Evolutionary conservation across 2,329 filamentous ascomycete species (phyloP).

Genomic region (Pseudogymnoascus verrucosus): DNA sequence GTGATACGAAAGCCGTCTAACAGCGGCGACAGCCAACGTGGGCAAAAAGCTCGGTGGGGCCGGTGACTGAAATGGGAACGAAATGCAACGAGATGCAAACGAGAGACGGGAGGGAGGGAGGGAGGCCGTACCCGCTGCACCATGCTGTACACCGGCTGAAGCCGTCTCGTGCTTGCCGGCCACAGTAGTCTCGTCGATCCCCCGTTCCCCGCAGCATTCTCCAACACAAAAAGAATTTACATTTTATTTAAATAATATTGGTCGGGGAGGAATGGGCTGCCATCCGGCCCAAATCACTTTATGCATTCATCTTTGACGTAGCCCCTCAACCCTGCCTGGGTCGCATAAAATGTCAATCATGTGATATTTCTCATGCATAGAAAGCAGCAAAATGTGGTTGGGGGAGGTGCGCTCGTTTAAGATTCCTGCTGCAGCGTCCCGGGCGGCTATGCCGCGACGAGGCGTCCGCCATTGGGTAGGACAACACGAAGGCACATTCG

Average conservation of each 20-base stretch:
- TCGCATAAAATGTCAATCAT: constrained; percentile 1
- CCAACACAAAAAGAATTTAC: neutral
- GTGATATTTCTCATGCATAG: constrained; percentile 1
- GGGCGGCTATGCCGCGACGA: constrained; percentile 2
- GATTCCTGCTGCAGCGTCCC: neutral
- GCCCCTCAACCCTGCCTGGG: neutral
- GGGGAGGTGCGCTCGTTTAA: neutral
- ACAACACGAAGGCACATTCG: neutral
- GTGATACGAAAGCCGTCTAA: neutral
- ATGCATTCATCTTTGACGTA: neutral
- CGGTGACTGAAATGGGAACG: neutral
- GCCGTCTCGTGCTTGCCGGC: neutral
- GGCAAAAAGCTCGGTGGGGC: neutral
- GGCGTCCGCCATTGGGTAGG: neutral
- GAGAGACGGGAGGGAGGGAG: neutral
- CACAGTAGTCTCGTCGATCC: neutral
- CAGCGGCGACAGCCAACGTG: neutral
- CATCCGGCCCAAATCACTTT: neutral
- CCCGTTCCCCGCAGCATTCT: neutral
- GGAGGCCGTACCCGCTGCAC: neutral
- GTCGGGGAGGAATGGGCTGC: neutral
- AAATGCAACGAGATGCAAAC: neutral
- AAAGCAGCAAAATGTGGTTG: neutral
- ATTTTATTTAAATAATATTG: neutral
- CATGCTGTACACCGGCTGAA: neutral